These are phyloP conservation scores for Paecilomyces dactylethromorphus DNA, from an alignment of 2,329 filamentous ascomycete genomes.

Conservation along the genomic window DNA sequence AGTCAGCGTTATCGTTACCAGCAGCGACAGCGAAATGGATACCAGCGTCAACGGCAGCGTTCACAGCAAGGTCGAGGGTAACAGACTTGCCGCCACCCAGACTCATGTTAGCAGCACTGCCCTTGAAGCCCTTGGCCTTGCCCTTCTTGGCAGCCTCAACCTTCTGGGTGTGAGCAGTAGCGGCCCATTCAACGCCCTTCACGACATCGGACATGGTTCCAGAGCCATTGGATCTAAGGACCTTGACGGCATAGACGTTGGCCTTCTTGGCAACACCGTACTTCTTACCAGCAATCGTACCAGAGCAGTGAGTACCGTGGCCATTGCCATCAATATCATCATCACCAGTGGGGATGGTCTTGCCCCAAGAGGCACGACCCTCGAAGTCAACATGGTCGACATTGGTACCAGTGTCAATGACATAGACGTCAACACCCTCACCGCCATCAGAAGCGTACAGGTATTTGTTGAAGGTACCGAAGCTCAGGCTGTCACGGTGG, in stretches of 20 bases:
- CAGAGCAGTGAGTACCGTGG: conserved; percentile 98
- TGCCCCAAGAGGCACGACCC: conserved; percentile 91
- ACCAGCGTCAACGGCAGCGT: conserved; percentile 84
- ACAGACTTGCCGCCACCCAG: conserved; percentile 95
- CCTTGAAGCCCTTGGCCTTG: conserved; percentile 96
- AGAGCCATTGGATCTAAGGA: conserved; percentile 92
- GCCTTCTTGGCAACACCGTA: conserved; percentile 99
- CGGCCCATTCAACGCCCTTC: conserved; percentile 95
- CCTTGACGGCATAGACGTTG: conserved; percentile 94
- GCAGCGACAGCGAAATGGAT: conserved; percentile 97
- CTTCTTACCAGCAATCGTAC: conserved; percentile 95
- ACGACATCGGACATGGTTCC: conserved; percentile 98
- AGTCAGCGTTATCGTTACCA: conserved; percentile 97
- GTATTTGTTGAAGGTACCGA: conserved; percentile 97
- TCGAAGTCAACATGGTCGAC: conserved; percentile 92
- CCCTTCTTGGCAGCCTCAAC: conserved; percentile 73
- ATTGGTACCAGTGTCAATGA: conserved; percentile 98
- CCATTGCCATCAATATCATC: conserved; percentile 91
- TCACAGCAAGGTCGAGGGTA: conserved; percentile 84
- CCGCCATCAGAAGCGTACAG: conserved; percentile 82
- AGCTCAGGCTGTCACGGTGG: conserved; percentile 78
- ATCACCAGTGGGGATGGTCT: conserved; percentile 84
- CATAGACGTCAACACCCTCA: conserved; percentile 97
- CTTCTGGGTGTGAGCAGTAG: conserved; percentile 68
- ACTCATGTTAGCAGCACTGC: conserved; percentile 98